phyloP scores from a whole-genome alignment of 441 rosid species.

The Gossypium schwendimanii region DNA sequence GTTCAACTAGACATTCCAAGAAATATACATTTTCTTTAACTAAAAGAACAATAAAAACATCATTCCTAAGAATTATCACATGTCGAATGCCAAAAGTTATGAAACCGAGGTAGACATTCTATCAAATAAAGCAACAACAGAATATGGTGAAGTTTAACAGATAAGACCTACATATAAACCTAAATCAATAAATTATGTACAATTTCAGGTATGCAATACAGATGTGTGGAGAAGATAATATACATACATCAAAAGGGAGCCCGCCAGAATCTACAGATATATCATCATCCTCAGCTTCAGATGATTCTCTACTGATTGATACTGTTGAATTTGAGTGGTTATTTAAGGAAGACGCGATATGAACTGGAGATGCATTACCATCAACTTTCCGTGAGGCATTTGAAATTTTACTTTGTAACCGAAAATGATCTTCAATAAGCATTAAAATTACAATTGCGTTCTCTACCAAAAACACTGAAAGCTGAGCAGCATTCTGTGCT shows the following conservation, averaged over 20 bases:
- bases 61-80: neutral
- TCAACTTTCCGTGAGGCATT: constrained; percentile 45
- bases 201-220: constrained; percentile 5
- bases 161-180: neutral
- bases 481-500: constrained; percentile 95
- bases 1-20: neutral
- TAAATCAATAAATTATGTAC: neutral
- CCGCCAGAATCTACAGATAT: constrained; percentile 62
- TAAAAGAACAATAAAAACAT: neutral
- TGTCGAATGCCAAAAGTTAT: neutral
- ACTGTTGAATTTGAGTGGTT: constrained; percentile 38
- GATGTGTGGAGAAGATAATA: constrained; percentile 14
- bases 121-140: neutral
- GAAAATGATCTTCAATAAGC: constrained; percentile 99
- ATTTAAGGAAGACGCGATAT: constrained; percentile 56
- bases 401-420: constrained; percentile 88
- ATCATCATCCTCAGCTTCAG: constrained; percentile 53
- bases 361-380: constrained; percentile 69
- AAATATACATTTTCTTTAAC: constrained; percentile 3
- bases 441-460: constrained; percentile 96
- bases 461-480: constrained; percentile 95
- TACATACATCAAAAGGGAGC: constrained; percentile 83
- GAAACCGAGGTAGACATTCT: neutral
- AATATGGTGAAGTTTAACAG: neutral
- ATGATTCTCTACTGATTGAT: constrained; percentile 40